Percentiles rank a stretch among this genome's conserved stretches.
These are phyloP conservation scores for Phytopythium mirpurense DNA, from an alignment of 352 stramenopile species.

Conservation along the genomic window DNA sequence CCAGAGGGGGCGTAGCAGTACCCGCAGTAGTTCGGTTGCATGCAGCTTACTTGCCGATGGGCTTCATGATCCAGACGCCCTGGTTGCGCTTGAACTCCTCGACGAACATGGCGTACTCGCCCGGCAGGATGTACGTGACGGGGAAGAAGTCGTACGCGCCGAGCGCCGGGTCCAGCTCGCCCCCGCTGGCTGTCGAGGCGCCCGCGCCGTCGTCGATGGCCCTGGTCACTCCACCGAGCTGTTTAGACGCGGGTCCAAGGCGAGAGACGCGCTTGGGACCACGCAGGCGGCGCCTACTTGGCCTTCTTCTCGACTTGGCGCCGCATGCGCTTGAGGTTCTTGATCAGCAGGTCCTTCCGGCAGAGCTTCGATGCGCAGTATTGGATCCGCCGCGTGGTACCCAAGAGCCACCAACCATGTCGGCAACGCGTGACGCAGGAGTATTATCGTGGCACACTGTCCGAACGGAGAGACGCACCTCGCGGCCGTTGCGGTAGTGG, in stretches of 20 bases:
- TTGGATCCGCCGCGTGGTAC: no score
- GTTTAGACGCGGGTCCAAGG: not conserved
- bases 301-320: conserved; percentile 77
- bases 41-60: conserved; percentile 83
- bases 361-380: no score
- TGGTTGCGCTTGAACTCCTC: conserved; percentile 91
- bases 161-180: conserved; percentile 17
- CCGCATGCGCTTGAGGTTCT: conserved; percentile 92
- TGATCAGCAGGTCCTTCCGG: conserved; percentile 93
- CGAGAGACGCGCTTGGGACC: not conserved
- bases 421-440: no score
- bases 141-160: conserved; percentile 90
- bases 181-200: conserved; percentile 8
- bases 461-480: conserved; percentile 26
- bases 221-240: not conserved
- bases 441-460: no score
- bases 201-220: conserved; percentile 1
- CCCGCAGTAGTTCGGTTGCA: no score
- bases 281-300: conserved; percentile 25
- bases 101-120: conserved; percentile 93
- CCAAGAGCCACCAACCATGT: no score
- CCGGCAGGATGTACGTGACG: conserved; percentile 91
- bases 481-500: conserved; percentile 85
- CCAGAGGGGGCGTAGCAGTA: no score
- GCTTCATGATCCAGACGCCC: conserved; percentile 97